phyloP scores from a whole-genome alignment of 192 early-diverging fungal genomes.

The Gamsiella multidivaricata region DNA sequence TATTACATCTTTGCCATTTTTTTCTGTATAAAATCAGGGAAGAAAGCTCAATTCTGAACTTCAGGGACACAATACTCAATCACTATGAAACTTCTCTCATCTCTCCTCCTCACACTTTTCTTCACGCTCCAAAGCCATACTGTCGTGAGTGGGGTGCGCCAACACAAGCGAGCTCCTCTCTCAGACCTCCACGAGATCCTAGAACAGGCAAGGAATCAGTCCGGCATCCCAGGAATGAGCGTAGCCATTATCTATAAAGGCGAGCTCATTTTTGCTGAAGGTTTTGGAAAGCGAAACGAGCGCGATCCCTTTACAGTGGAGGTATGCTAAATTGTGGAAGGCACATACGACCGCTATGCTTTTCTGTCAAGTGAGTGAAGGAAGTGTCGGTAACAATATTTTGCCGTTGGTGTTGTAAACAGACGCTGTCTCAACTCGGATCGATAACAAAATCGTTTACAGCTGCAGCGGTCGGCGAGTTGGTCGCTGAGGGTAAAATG shows the following conservation, averaged over 20 bases:
- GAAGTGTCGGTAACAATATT: not conserved
- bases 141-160: too few species aligned
- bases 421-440: slow-evolving; percentile 21
- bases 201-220: not conserved
- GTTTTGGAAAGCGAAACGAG: slow-evolving; percentile 25
- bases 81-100: too few species aligned
- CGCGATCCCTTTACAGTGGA: slow-evolving; percentile 25
- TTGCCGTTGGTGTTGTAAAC: not conserved
- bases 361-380: not conserved
- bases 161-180: too few species aligned
- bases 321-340: slow-evolving; percentile 10
- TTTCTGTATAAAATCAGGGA: too few species aligned
- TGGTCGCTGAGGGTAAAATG: slow-evolving; percentile 36
- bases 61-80: too few species aligned
- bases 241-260: slow-evolving; percentile 26
- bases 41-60: too few species aligned
- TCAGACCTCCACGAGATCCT: not conserved
- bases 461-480: slow-evolving; percentile 29
- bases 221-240: slow-evolving; percentile 38
- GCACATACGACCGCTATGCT: too few species aligned
- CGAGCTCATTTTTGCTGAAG: slow-evolving; percentile 34
- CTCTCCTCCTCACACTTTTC: too few species aligned
- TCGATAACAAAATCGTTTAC: slow-evolving; percentile 31
- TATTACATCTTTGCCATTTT: too few species aligned
- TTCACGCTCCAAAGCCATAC: too few species aligned